phyloP scores from a whole-genome alignment of 148 eudicot genomes.

The Heliosperma pusillum region DNA sequence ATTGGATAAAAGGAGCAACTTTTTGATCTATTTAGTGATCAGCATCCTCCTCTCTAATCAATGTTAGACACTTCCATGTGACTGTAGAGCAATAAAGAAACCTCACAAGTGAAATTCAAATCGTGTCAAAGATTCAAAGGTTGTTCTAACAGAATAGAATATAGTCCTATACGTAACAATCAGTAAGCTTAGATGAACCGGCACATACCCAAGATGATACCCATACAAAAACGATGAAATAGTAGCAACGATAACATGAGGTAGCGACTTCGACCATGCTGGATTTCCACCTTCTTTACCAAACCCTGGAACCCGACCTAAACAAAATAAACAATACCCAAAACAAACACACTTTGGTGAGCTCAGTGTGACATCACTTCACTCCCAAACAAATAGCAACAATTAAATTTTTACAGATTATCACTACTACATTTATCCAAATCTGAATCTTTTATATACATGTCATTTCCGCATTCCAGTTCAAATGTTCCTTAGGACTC shows the following conservation, averaged over 20 bases:
- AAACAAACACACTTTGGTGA: neutral
- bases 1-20: neutral
- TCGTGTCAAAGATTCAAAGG: neutral
- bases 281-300: slow-evolving; percentile 60
- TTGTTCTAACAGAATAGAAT: neutral
- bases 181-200: neutral
- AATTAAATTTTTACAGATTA: neutral
- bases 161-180: neutral
- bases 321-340: slow-evolving; percentile 22
- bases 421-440: neutral
- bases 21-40: neutral
- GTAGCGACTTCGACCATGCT: slow-evolving; percentile 65
- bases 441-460: neutral
- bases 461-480: neutral
- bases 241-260: slow-evolving; percentile 74
- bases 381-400: neutral
- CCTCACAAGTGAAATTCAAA: neutral
- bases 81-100: neutral
- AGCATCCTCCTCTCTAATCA: neutral
- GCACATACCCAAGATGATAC: slow-evolving; percentile 83
- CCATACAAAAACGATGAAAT: slow-evolving; percentile 76
- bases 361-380: neutral
- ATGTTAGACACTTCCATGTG: neutral
- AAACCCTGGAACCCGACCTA: slow-evolving; percentile 43
- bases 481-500: neutral